Conservation (phyloP, 2,329 filamentous ascomycete genomes). For the Arthrobotrys sinensis region DNA sequence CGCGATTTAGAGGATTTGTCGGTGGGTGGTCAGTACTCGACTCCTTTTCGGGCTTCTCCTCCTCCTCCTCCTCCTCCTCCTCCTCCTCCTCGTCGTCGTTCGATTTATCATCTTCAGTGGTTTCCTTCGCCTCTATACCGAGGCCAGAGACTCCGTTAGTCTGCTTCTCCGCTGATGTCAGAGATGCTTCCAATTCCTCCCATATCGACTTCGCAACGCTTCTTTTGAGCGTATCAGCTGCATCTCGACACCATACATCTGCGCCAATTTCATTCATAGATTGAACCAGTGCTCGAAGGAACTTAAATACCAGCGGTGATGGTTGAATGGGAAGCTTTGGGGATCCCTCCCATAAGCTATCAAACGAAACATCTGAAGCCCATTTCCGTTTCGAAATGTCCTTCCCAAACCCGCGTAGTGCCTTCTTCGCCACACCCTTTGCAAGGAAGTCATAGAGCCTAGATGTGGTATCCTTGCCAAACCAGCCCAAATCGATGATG, state of each 20-base stretch:
- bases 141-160: slow-evolving; percentile 27
- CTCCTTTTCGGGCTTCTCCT: slow-evolving; percentile 1
- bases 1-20: slow-evolving; percentile 20
- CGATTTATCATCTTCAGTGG: neutral
- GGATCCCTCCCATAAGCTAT: slow-evolving; percentile 43
- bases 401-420: slow-evolving; percentile 42
- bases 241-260: slow-evolving; percentile 84
- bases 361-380: slow-evolving; percentile 45
- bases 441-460: slow-evolving; percentile 39
- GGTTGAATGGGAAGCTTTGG: slow-evolving; percentile 83
- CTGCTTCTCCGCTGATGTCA: slow-evolving; percentile 46
- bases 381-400: slow-evolving; percentile 54
- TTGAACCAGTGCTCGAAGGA: slow-evolving; percentile 77
- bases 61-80: neutral
- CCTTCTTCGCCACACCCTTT: slow-evolving; percentile 47
- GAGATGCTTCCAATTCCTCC: slow-evolving; percentile 42
- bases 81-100: neutral
- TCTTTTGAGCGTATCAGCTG: slow-evolving; percentile 66
- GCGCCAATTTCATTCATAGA: slow-evolving; percentile 80
- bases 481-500: slow-evolving; percentile 51
- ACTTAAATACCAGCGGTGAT: slow-evolving; percentile 80
- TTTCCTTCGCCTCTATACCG: slow-evolving; percentile 8
- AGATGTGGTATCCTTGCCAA: slow-evolving; percentile 37
- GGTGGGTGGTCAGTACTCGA: neutral
- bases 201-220: slow-evolving; percentile 43